Percentiles rank a stretch among this genome's conserved stretches.
These are phyloP conservation scores for Kwoniella heveanensis DNA, from an alignment of 768 basidiomycete genomes.

Conservation along the genomic window DNA sequence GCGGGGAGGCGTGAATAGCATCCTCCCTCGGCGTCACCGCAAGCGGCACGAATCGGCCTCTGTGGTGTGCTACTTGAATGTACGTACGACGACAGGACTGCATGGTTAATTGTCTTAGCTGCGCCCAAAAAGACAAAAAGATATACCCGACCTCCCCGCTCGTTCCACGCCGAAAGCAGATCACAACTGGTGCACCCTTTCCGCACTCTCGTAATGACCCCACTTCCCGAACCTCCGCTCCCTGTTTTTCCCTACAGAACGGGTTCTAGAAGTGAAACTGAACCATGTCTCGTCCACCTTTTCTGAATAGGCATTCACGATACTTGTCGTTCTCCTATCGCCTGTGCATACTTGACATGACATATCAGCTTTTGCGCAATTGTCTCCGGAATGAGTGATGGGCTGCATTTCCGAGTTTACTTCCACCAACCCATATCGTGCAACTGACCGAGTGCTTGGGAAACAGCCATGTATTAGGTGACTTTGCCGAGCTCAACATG, in stretches of 20 bases:
- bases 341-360: background rate
- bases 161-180: background rate
- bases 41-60: slow-evolving; percentile 8
- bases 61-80: too few species aligned
- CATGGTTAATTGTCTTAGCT: slow-evolving; percentile 17
- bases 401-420: too few species aligned
- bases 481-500: too few species aligned
- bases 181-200: background rate
- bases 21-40: background rate
- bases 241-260: background rate
- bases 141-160: background rate
- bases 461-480: too few species aligned
- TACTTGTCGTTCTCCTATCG: background rate
- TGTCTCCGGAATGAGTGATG: too few species aligned
- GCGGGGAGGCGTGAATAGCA: background rate
- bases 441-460: too few species aligned
- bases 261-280: background rate
- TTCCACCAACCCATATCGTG: too few species aligned
- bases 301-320: background rate
- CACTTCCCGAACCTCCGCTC: slow-evolving; percentile 6
- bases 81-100: background rate
- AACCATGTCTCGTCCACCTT: slow-evolving; percentile 15
- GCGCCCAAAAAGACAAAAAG: too few species aligned
- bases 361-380: too few species aligned
- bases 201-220: background rate